A percentile compares a stretch with the other conserved stretches of the same genome.
Evolutionary conservation across 1,284 basidiomycete species (phyloP).

Genomic region (Microbotryum scabiosae): DNA sequence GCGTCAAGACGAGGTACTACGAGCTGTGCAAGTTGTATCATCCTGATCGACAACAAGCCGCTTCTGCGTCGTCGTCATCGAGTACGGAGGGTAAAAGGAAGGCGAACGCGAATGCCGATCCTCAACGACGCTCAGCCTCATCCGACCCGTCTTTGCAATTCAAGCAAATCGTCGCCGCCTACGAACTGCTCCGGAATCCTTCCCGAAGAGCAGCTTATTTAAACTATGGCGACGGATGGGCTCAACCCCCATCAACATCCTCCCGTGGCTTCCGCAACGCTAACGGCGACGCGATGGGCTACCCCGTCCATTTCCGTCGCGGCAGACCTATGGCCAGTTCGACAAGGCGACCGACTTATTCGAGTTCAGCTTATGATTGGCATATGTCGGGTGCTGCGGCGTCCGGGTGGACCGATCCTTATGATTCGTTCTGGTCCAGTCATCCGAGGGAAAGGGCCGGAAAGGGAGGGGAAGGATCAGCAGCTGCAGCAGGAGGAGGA

Average conservation of each 20-base stretch:
- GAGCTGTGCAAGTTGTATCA: constrained; percentile 24
- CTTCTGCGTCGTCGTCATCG: background rate
- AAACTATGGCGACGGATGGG: constrained; percentile 28
- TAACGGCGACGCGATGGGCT: constrained; percentile 7
- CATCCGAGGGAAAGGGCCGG: constrained; percentile 10
- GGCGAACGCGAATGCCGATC: background rate
- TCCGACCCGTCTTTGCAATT: constrained; percentile 10
- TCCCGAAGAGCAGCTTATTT: constrained; percentile 22
- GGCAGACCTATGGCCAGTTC: constrained; percentile 19
- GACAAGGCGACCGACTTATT: background rate
- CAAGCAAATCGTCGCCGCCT: constrained; percentile 30
- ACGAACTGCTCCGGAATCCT: constrained; percentile 30
- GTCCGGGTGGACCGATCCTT: constrained; percentile 12
- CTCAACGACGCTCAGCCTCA: background rate
- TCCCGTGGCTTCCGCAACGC: background rate
- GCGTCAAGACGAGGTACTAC: constrained; percentile 20
- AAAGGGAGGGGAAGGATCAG: background rate
- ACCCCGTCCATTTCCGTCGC: constrained; percentile 16
- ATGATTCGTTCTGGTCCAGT: constrained; percentile 11
- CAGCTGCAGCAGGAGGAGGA: too few species aligned
- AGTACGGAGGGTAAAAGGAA: constrained; percentile 1
- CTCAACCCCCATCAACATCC: background rate
- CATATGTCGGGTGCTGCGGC: too few species aligned
- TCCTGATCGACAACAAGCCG: constrained; percentile 10
- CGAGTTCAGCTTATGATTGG: constrained; percentile 13